A percentile compares a stretch with the other conserved stretches of the same genome.
phyloP scores from a whole-genome alignment of 2,329 filamentous ascomycete genomes.

The Coniella vitis region DNA sequence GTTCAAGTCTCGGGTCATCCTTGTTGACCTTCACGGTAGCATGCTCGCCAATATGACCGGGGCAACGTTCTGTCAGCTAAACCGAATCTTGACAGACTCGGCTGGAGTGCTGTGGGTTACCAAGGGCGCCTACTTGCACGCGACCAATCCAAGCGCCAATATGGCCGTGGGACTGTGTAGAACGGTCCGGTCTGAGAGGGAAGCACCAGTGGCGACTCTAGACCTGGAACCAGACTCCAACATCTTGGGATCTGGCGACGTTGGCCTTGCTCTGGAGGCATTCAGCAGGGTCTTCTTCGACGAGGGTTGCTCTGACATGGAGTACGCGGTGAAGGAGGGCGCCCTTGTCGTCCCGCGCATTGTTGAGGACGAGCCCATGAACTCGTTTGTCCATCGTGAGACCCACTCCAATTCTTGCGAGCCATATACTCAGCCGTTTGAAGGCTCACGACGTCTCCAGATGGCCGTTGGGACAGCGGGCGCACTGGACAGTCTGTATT shows the following conservation, averaged over 20 bases:
- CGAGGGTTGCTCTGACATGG: constrained; percentile 19
- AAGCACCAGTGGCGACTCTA: constrained; percentile 18
- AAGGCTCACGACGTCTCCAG: constrained; percentile 15
- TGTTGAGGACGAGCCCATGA: constrained; percentile 19
- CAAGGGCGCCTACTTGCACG: constrained; percentile 26
- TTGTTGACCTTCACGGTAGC: constrained; percentile 19
- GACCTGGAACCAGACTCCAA: constrained; percentile 19
- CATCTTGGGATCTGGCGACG: constrained; percentile 12
- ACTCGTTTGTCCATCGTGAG: constrained; percentile 20
- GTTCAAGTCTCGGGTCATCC: constrained; percentile 19
- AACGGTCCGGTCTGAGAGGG: constrained; percentile 22
- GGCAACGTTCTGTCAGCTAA: constrained; percentile 17
- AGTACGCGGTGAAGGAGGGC: constrained; percentile 23
- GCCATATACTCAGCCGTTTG: constrained; percentile 19
- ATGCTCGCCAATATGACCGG: constrained; percentile 17
- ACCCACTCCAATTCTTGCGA: constrained; percentile 13
- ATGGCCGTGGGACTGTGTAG: constrained; percentile 23
- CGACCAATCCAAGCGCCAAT: constrained; percentile 21
- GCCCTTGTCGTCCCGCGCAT: constrained; percentile 22
- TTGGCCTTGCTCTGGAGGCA: constrained; percentile 18
- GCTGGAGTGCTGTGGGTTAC: constrained; percentile 31
- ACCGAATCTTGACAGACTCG: constrained; percentile 18
- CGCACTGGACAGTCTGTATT: constrained; percentile 12
- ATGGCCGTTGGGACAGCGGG: constrained; percentile 15
- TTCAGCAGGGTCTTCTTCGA: constrained; percentile 16